Conservation (phyloP, 306 rosid species). For the Glycyrrhiza uralensis region DNA sequence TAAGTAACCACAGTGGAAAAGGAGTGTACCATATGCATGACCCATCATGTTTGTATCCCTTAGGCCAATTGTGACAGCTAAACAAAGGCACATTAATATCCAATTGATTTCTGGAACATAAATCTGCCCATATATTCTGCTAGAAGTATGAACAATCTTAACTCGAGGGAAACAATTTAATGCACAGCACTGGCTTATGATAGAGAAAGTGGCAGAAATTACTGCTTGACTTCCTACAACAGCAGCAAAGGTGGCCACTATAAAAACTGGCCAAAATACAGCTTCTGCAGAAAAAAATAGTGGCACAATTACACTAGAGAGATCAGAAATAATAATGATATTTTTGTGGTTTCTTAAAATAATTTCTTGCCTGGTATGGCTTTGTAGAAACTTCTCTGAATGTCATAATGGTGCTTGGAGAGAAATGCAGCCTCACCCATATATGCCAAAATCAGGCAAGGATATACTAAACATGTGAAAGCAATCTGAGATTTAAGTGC, state of each 20-base stretch:
- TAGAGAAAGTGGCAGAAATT: conserved; percentile 39
- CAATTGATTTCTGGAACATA: conserved; percentile 42
- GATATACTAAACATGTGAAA: conserved; percentile 80
- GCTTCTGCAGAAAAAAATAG: conserved; percentile 29
- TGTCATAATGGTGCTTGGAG: conserved; percentile 56
- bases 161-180: conserved; percentile 34
- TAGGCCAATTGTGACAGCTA: conserved; percentile 38
- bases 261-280: conserved; percentile 42
- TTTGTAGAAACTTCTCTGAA: conserved; percentile 54
- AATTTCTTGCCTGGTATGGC: conserved; percentile 38
- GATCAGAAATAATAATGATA: not conserved
- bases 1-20: not conserved
- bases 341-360: not conserved
- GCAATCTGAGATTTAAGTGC: conserved; percentile 59
- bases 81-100: conserved; percentile 37
- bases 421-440: conserved; percentile 94
- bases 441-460: conserved; percentile 79
- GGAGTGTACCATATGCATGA: conserved; percentile 37
- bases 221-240: conserved; percentile 41
- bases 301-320: not conserved
- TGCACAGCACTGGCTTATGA: conserved; percentile 34
- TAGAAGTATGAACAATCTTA: conserved; percentile 40
- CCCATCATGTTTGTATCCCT: conserved; percentile 42
- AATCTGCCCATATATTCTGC: conserved; percentile 35
- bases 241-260: conserved; percentile 37